Percentiles rank a stretch among this genome's conserved stretches.
Evolutionary conservation across 1,284 basidiomycete genomes (phyloP).

Genomic region (Papiliotrema flavescens): DNA sequence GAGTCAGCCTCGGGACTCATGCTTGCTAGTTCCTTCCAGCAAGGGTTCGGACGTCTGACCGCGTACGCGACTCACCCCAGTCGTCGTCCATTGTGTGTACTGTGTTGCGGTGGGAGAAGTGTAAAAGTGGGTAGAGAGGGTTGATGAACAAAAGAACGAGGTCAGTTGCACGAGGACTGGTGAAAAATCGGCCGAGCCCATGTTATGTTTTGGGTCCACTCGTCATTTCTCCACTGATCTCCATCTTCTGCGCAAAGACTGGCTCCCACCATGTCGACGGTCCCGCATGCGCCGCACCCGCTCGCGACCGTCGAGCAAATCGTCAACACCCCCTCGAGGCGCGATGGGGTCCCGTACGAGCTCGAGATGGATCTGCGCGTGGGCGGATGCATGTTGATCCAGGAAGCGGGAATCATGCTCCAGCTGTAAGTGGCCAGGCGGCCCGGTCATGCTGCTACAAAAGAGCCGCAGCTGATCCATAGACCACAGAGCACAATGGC

Average conservation of each 20-base stretch:
- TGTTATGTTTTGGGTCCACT: background rate
- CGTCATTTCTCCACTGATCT: no score
- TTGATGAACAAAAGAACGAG: slow-evolving; percentile 1
- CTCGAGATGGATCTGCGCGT: slow-evolving; percentile 82
- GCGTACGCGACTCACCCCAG: slow-evolving; percentile 31
- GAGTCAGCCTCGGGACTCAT: background rate
- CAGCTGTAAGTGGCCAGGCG: slow-evolving; percentile 64
- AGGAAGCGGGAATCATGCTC: slow-evolving; percentile 86
- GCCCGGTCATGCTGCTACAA: background rate
- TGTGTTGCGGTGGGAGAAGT: background rate
- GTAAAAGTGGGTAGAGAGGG: background rate
- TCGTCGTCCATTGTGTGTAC: slow-evolving; percentile 20
- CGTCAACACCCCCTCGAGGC: slow-evolving; percentile 68
- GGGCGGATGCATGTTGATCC: slow-evolving; percentile 87
- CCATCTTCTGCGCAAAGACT: no score
- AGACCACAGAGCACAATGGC: slow-evolving; percentile 97
- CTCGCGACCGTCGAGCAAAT: slow-evolving; percentile 79
- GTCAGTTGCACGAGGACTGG: background rate
- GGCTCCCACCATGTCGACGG: background rate
- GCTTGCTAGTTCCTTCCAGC: no score
- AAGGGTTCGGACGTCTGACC: background rate
- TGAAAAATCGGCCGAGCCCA: background rate
- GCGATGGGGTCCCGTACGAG: slow-evolving; percentile 74
- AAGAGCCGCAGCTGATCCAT: background rate
- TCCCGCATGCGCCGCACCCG: slow-evolving; percentile 65